Percentiles rank a stretch among this genome's conserved stretches.
phyloP scores from a whole-genome alignment of 257 asterid genomes.

The Nicotiana tomentosiformis region DNA sequence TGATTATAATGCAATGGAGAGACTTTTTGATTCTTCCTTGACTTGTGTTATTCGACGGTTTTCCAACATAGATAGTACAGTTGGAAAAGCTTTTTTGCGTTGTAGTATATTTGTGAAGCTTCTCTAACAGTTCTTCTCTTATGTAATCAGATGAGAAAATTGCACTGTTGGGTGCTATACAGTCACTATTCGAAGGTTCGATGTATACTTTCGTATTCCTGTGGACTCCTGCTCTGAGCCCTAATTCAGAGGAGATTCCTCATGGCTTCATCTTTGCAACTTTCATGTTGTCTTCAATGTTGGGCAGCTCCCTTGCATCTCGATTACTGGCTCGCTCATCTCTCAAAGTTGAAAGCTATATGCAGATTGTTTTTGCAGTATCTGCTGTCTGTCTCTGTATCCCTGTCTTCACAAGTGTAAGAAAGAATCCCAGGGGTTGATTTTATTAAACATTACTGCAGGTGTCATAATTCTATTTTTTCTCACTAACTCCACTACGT shows the following conservation, averaged over 20 bases:
- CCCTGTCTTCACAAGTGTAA: conserved; percentile 72
- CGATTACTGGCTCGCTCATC: conserved; percentile 76
- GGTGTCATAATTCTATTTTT: conserved; percentile 15
- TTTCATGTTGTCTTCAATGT: conserved; percentile 93
- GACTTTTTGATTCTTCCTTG: not conserved
- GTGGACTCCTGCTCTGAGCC: conserved; percentile 98
- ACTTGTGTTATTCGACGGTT: not conserved
- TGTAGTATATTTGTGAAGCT: not conserved
- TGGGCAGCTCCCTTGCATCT: conserved; percentile 95
- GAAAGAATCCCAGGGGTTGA: conserved; percentile 13
- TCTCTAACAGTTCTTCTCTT: not conserved
- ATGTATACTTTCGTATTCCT: conserved; percentile 96
- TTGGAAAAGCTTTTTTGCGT: not conserved
- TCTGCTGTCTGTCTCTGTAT: conserved; percentile 79
- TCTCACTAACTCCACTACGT: not conserved
- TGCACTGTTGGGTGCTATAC: conserved; percentile 94
- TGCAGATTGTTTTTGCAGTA: conserved; percentile 81
- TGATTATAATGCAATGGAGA: not conserved
- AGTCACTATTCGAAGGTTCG: conserved; percentile 94
- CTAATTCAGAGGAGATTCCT: conserved; percentile 91
- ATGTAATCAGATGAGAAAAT: conserved; percentile 75
- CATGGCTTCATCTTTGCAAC: conserved; percentile 94
- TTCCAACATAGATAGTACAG: not conserved
- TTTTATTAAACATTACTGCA: not conserved
- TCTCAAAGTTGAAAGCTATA: conserved; percentile 78